Conservation (phyloP, 1,284 basidiomycete genomes). For the Boletus smithii region DNA sequence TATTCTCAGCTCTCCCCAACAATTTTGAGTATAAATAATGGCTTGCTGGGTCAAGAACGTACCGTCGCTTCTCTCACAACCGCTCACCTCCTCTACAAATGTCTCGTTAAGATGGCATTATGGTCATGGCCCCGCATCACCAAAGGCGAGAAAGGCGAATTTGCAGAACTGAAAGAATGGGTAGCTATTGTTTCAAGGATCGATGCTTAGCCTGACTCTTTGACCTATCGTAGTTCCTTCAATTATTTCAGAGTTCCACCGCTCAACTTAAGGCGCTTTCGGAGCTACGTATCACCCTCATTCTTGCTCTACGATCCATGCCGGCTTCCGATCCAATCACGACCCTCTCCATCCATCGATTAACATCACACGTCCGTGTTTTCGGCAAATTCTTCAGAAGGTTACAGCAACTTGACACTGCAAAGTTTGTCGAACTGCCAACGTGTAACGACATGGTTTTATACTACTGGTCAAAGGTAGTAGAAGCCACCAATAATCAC, state of each 20-base stretch:
- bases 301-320: constrained; percentile 35
- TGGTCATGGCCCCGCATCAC: constrained; percentile 68
- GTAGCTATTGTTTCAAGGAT: constrained; percentile 37
- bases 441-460: constrained; percentile 62
- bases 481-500: constrained; percentile 54
- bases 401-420: constrained; percentile 58
- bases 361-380: constrained; percentile 63
- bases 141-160: constrained; percentile 42
- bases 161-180: constrained; percentile 48
- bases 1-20: constrained; percentile 51
- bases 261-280: constrained; percentile 52
- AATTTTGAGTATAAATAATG: constrained; percentile 44
- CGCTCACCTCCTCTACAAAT: constrained; percentile 69
- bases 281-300: constrained; percentile 44
- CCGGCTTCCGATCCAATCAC: constrained; percentile 30
- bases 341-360: constrained; percentile 45
- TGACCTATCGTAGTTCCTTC: constrained; percentile 44
- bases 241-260: constrained; percentile 58
- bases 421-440: constrained; percentile 62
- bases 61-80: constrained; percentile 54
- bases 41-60: constrained; percentile 37
- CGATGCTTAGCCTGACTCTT: neutral
- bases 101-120: constrained; percentile 57
- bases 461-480: constrained; percentile 76
- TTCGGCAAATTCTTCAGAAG: constrained; percentile 78